A percentile compares a stretch with the other conserved stretches of the same genome.
phyloP scores from a whole-genome alignment of 2,329 filamentous ascomycete genomes.

The Colletotrichum incanum region DNA sequence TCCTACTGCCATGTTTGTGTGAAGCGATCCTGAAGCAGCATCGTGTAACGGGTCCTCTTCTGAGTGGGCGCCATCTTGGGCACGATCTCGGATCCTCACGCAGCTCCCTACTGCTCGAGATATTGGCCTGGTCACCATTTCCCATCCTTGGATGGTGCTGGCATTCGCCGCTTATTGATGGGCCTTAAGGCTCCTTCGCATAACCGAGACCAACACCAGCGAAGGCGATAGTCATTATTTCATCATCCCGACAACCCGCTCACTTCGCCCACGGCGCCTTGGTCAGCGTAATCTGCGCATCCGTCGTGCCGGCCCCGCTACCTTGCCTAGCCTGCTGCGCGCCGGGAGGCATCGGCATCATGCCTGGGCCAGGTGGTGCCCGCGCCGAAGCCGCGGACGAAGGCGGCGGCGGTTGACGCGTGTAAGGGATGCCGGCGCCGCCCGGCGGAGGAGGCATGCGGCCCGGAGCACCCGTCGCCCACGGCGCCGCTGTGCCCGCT shows the following conservation, averaged over 20 bases:
- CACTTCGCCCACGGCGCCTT: conserved; percentile 65
- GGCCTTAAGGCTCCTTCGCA: background rate
- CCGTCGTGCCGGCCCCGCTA: conserved; percentile 51
- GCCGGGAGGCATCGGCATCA: conserved; percentile 42
- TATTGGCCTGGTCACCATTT: background rate
- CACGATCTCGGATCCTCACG: background rate
- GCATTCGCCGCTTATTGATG: background rate
- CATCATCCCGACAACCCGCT: background rate
- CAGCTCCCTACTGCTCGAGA: background rate
- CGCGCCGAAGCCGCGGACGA: conserved; percentile 22
- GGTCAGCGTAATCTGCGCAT: conserved; percentile 59
- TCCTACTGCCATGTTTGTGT: background rate
- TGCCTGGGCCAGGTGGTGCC: conserved; percentile 20
- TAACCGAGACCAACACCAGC: background rate
- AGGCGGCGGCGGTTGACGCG: conserved; percentile 51
- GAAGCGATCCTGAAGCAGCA: background rate
- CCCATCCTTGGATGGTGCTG: background rate
- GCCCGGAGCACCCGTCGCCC: conserved; percentile 56
- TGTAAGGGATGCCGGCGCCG: conserved; percentile 58
- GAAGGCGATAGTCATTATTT: background rate
- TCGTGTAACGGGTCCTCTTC: background rate
- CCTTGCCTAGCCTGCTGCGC: conserved; percentile 36
- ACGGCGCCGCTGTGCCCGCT: conserved; percentile 60
- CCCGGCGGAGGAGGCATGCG: conserved; percentile 53
- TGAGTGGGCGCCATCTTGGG: background rate